Conservation (phyloP, 1,284 basidiomycete species). For the Coriolopsis trogii region DNA sequence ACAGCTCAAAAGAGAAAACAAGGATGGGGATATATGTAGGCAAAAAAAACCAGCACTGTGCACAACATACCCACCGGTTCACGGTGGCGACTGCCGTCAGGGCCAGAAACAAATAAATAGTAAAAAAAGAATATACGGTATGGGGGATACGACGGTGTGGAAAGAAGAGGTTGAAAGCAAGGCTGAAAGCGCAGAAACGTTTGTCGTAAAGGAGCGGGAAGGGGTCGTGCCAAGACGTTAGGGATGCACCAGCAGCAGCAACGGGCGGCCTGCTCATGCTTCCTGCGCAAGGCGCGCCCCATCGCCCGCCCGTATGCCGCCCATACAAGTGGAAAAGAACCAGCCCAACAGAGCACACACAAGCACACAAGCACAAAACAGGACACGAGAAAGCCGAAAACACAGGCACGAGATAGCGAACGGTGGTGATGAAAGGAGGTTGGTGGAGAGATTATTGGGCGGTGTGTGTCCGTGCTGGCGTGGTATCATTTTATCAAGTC, state of each 20-base stretch:
- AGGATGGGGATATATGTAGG: too few species aligned
- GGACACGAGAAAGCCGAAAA: too few species aligned
- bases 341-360: constrained; percentile 16
- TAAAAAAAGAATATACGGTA: constrained; percentile 22
- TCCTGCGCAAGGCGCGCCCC: neutral
- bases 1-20: neutral
- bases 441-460: neutral
- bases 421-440: neutral
- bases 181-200: neutral
- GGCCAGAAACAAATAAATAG: constrained; percentile 25
- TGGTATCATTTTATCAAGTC: constrained; percentile 17
- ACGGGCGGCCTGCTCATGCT: constrained; percentile 9
- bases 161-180: neutral
- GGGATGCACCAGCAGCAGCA: neutral
- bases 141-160: constrained; percentile 9
- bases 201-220: constrained; percentile 17
- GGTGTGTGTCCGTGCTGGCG: too few species aligned
- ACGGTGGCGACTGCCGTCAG: constrained; percentile 4
- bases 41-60: neutral
- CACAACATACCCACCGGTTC: neutral
- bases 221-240: constrained; percentile 18
- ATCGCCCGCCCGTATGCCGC: constrained; percentile 11
- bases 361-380: constrained; percentile 10
- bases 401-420: constrained; percentile 10
- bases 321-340: constrained; percentile 12